A percentile compares a stretch with the other conserved stretches of the same genome.
These are phyloP conservation scores for Exophiala bonariae DNA, from an alignment of 2,329 filamentous ascomycete genomes.

Conservation along the genomic window DNA sequence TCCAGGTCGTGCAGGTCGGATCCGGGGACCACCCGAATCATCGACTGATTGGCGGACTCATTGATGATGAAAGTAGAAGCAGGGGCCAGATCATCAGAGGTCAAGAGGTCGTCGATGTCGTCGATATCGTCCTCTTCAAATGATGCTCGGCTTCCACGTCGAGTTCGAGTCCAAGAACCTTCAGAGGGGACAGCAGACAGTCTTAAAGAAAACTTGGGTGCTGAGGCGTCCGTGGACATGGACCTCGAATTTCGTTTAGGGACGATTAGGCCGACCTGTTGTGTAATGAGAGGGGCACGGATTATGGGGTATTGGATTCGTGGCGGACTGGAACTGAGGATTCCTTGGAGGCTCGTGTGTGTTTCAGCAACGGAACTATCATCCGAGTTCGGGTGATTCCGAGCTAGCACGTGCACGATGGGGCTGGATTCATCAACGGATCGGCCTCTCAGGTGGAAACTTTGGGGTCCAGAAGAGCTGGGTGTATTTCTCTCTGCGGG, in stretches of 20 bases:
- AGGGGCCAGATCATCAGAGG: constrained; percentile 22
- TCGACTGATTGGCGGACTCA: constrained; percentile 21
- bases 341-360: constrained; percentile 38
- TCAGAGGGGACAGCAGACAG: constrained; percentile 48
- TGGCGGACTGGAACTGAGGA: constrained; percentile 33
- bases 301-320: constrained; percentile 32
- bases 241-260: constrained; percentile 33
- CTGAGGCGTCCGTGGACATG: constrained; percentile 34
- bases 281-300: constrained; percentile 38
- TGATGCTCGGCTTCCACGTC: constrained; percentile 23
- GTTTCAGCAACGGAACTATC: constrained; percentile 20
- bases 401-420: constrained; percentile 18
- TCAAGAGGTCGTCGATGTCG: constrained; percentile 23
- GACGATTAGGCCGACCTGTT: constrained; percentile 37
- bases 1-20: constrained; percentile 12
- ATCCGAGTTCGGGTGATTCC: constrained; percentile 18
- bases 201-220: constrained; percentile 41
- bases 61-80: constrained; percentile 24
- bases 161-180: constrained; percentile 35
- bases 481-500: constrained; percentile 10
- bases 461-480: constrained; percentile 19
- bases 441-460: constrained; percentile 9
- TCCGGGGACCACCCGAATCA: constrained; percentile 23
- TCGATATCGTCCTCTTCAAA: constrained; percentile 8
- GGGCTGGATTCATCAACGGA: constrained; percentile 23